Conservation (phyloP, 2,329 filamentous ascomycete genomes). For the Cadophora sp. region DNA sequence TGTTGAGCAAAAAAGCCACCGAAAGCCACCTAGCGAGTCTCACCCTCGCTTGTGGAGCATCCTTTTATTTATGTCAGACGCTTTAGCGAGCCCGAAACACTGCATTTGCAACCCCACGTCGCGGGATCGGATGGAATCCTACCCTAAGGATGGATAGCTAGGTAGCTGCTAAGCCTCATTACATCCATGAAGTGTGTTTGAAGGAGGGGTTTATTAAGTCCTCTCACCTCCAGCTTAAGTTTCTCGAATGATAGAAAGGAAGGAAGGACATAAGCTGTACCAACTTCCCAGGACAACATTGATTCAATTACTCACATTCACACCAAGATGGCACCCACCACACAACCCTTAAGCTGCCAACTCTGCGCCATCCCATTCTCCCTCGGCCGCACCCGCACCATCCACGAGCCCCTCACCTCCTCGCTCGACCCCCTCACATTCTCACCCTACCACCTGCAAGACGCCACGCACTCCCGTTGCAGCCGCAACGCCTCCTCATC, state of each 20-base stretch:
- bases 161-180: background rate
- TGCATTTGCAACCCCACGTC: background rate
- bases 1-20: background rate
- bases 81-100: conserved; percentile 7
- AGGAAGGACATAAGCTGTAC: background rate
- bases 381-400: conserved; percentile 10
- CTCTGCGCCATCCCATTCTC: conserved; percentile 19
- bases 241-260: background rate
- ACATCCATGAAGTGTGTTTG: background rate
- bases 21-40: background rate
- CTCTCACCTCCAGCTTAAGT: background rate
- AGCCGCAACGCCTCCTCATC: background rate
- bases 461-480: background rate
- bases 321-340: background rate
- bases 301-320: background rate
- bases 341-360: conserved; percentile 14
- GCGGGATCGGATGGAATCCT: background rate
- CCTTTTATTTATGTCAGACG: conserved; percentile 15
- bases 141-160: background rate
- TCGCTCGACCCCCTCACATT: conserved; percentile 7
- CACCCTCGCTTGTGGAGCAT: background rate
- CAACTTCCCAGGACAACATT: no score
- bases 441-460: conserved; percentile 1
- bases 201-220: background rate
- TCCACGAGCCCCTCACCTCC: conserved; percentile 11